Evolutionary conservation across 768 basidiomycete genomes (phyloP).

Genomic region (Psilocybe subaeruginosa): DNA sequence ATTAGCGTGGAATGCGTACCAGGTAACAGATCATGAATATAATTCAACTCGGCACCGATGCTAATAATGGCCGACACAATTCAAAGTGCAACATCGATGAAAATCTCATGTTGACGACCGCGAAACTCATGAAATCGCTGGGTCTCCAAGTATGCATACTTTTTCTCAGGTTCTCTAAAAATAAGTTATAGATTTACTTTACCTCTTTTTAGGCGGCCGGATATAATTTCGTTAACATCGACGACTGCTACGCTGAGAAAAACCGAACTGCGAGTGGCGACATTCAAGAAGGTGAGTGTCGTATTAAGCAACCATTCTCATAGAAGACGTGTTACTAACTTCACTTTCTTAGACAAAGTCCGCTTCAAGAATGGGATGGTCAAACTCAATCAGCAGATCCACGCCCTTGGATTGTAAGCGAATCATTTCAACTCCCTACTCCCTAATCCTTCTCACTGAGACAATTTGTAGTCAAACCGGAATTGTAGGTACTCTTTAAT

Average conservation of each 20-base stretch:
- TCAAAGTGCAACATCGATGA: slow-evolving; percentile 65
- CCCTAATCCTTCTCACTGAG: not conserved
- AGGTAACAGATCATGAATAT: slow-evolving; percentile 39
- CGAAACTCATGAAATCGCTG: slow-evolving; percentile 56
- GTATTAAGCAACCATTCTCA: no score
- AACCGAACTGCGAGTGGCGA: slow-evolving; percentile 51
- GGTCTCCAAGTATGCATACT: slow-evolving; percentile 46
- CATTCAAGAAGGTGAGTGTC: slow-evolving; percentile 50
- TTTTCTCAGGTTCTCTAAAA: not conserved
- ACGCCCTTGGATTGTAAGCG: slow-evolving; percentile 59
- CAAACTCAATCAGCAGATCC: slow-evolving; percentile 55
- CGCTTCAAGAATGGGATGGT: slow-evolving; percentile 63
- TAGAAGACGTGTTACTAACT: not conserved
- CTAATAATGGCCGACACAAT: not conserved
- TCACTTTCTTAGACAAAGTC: slow-evolving; percentile 38
- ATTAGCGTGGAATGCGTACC: slow-evolving; percentile 72
- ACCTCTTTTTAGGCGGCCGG: slow-evolving; percentile 49
- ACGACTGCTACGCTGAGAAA: slow-evolving; percentile 68
- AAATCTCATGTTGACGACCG: slow-evolving; percentile 49
- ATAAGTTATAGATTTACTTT: not conserved
- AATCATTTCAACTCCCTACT: no score
- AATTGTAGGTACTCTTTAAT: slow-evolving; percentile 35
- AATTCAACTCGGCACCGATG: not conserved
- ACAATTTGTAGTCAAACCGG: slow-evolving; percentile 37
- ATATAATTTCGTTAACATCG: slow-evolving; percentile 63